These are phyloP conservation scores for Hypoxylon sp. DNA, from an alignment of 2,329 filamentous ascomycete species.

Conservation along the genomic window DNA sequence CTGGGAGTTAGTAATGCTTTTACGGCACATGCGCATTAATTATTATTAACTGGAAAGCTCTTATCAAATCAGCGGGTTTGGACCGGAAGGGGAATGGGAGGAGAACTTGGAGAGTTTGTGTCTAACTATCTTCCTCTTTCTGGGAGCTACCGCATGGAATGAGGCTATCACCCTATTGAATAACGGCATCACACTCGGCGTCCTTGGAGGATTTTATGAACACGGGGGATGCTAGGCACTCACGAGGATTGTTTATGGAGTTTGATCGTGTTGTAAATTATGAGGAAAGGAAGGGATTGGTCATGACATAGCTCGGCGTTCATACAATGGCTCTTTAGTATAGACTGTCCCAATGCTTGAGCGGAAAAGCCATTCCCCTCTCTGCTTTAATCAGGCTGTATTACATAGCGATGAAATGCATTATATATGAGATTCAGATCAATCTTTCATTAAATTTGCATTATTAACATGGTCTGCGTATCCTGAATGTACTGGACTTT, in stretches of 20 bases:
- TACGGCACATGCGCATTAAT: constrained; percentile 69
- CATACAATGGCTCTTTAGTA: constrained; percentile 12
- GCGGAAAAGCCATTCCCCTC: not conserved
- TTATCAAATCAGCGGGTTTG: not conserved
- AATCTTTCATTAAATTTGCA: not conserved
- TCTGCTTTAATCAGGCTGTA: not conserved
- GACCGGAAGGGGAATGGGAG: not conserved
- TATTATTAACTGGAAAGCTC: not conserved
- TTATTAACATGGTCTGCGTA: not conserved
- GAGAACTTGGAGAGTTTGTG: not conserved
- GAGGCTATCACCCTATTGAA: constrained; percentile 12
- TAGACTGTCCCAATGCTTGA: constrained; percentile 10
- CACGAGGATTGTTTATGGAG: constrained; percentile 5
- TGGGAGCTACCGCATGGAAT: not conserved
- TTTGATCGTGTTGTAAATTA: constrained; percentile 10
- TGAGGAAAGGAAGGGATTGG: not conserved
- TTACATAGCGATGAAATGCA: not conserved
- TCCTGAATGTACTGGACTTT: not conserved
- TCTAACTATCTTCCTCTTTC: not conserved
- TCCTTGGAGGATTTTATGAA: constrained; percentile 6
- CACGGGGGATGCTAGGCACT: constrained; percentile 8
- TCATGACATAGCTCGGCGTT: not conserved
- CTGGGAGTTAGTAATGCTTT: constrained; percentile 88
- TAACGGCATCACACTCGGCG: constrained; percentile 29
- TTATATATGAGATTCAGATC: not conserved